Conservation (phyloP, 2,329 filamentous ascomycete genomes). For the Cladosporium sp. region DNA sequence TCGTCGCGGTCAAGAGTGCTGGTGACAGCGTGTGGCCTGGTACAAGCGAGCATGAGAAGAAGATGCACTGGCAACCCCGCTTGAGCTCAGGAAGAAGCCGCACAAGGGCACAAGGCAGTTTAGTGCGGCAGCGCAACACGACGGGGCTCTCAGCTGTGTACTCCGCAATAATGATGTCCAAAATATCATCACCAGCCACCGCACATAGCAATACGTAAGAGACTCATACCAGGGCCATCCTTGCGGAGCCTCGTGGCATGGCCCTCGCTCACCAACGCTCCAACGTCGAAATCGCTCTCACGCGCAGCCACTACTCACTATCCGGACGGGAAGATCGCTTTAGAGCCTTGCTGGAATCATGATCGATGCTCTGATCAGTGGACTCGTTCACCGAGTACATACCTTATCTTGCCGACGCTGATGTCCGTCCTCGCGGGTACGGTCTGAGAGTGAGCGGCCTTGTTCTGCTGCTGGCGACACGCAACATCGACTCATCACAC, state of each 20-base stretch:
- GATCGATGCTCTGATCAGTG: background rate
- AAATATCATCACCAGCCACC: background rate
- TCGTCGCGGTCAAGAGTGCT: background rate
- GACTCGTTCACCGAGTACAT: background rate
- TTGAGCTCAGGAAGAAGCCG: background rate
- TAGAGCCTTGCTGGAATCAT: background rate
- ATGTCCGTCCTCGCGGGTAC: background rate
- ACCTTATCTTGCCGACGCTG: background rate
- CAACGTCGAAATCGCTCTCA: background rate
- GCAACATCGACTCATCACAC: background rate
- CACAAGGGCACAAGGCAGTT: background rate
- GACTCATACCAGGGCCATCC: conserved; percentile 5
- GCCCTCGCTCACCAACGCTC: background rate
- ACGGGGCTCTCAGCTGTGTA: background rate
- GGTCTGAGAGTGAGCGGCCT: background rate
- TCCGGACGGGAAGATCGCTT: conserved; percentile 3
- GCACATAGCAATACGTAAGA: conserved; percentile 18
- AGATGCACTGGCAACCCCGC: background rate
- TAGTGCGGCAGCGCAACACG: background rate
- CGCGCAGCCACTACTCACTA: background rate
- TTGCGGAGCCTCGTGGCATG: conserved; percentile 6
- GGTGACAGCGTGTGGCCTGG: background rate
- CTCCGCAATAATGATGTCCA: conserved; percentile 1
- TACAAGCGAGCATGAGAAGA: background rate
- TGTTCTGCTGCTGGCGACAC: background rate